Evolutionary conservation across 139 green algal species (phyloP).

Genomic region (Eudorina sp.): DNA sequence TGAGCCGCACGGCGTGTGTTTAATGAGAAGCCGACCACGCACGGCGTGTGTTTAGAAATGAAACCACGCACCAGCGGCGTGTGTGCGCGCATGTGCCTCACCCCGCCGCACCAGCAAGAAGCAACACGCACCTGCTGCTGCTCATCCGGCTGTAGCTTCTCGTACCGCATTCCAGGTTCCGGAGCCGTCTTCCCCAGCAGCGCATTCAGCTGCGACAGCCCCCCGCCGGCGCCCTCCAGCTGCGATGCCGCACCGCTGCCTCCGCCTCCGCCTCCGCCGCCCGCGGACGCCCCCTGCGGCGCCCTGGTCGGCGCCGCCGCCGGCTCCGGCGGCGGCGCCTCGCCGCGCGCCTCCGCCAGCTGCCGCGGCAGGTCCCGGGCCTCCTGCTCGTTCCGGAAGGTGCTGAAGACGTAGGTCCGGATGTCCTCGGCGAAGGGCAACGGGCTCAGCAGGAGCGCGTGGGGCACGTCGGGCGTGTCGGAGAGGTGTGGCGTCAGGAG

Average conservation of each 20-base stretch:
- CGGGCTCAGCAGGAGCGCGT: conserved; percentile 28
- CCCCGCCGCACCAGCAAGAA: too few relatives aligned
- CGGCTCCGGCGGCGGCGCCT: not conserved
- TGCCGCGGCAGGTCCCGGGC: not conserved
- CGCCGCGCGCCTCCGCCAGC: conserved; percentile 11
- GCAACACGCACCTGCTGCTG: conserved; percentile 36
- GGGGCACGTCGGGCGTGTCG: not conserved
- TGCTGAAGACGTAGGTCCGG: conserved; percentile 11
- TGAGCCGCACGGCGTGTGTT: too few relatives aligned
- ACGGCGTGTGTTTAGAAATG: too few relatives aligned
- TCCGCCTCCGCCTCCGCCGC: not conserved
- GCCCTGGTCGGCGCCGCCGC: not conserved
- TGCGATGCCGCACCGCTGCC: not conserved
- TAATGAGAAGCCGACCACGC: too few relatives aligned
- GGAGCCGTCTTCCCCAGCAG: not conserved
- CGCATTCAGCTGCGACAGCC: not conserved
- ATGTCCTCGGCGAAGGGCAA: conserved; percentile 39
- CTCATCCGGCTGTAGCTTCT: conserved; percentile 23
- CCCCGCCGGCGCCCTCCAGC: not conserved
- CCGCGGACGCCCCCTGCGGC: not conserved
- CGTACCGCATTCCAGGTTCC: not conserved
- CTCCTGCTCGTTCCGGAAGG: conserved; percentile 17
- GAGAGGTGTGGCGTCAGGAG: not conserved
- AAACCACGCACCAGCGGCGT: too few relatives aligned
- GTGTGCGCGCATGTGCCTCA: too few relatives aligned